A percentile compares a stretch with the other conserved stretches of the same genome.
Conservation (phyloP, 805 yeast genomes). For the Pichia kluyveri region DNA sequence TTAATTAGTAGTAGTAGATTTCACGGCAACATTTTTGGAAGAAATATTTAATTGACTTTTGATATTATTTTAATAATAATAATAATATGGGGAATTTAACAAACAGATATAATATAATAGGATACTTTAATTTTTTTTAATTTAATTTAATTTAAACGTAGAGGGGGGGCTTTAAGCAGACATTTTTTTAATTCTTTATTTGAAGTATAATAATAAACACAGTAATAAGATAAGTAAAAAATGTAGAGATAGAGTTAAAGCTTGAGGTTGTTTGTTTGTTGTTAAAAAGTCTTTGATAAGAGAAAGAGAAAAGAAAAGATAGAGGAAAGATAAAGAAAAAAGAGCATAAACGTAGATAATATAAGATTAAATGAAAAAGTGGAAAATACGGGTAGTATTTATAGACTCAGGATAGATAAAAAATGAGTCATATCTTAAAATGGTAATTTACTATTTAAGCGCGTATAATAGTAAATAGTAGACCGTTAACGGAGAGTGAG, state of each 20-base stretch:
- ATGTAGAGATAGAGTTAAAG: neutral
- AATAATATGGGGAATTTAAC: neutral
- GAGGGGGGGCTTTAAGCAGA: constrained; percentile 12
- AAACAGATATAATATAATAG: neutral
- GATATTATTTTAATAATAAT: too few species aligned
- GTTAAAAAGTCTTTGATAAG: neutral
- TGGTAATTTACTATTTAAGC: too few species aligned
- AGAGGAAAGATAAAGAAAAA: neutral
- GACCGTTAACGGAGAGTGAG: too few species aligned
- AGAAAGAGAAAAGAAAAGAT: neutral
- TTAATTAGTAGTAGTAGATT: neutral
- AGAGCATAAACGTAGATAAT: neutral
- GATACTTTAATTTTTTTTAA: too few species aligned
- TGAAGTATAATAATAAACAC: neutral
- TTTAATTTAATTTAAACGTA: too few species aligned
- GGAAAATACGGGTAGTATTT: too few species aligned
- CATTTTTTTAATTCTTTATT: constrained; percentile 10
- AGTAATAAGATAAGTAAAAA: neutral
- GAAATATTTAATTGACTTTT: too few species aligned
- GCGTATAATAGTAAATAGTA: too few species aligned
- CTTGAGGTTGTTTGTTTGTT: neutral
- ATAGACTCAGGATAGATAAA: too few species aligned
- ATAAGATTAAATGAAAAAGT: neutral
- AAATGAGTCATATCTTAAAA: too few species aligned
- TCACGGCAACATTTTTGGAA: too few species aligned